Evolutionary conservation across 352 stramenopile species (phyloP).

Genomic region (Phytophthora pseudosyringae): DNA sequence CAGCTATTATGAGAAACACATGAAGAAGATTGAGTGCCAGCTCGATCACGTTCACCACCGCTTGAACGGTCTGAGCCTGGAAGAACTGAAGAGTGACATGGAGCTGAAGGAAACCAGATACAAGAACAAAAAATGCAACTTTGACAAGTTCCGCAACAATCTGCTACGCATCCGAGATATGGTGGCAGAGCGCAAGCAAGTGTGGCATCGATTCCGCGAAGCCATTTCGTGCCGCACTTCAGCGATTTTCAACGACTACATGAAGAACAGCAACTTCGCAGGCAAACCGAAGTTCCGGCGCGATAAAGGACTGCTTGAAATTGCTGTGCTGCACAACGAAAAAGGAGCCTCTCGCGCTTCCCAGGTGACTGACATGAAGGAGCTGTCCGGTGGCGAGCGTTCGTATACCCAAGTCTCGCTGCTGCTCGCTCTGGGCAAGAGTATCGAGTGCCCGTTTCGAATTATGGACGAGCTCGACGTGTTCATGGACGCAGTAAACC

Average conservation of each 20-base stretch:
- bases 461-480: conserved; percentile 99
- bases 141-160: conserved; percentile 69
- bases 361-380: conserved; percentile 96
- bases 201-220: conserved; percentile 81
- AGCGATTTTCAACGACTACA: conserved; percentile 86
- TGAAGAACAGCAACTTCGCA: conserved; percentile 87
- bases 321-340: conserved; percentile 85
- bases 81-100: conserved; percentile 75
- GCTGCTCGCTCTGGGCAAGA: conserved; percentile 93
- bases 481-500: conserved; percentile 98
- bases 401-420: conserved; percentile 97
- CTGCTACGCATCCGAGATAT: conserved; percentile 67
- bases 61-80: conserved; percentile 85
- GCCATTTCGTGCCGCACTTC: conserved; percentile 81
- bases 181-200: conserved; percentile 74
- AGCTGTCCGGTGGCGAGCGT: conserved; percentile 96
- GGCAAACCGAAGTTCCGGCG: conserved; percentile 85
- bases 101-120: conserved; percentile 79
- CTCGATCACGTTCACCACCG: conserved; percentile 75
- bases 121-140: conserved; percentile 65
- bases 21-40: conserved; percentile 80
- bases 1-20: conserved; percentile 80
- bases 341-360: conserved; percentile 65
- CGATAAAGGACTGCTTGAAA: conserved; percentile 75
- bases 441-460: conserved; percentile 94